A percentile compares a stretch with the other conserved stretches of the same genome.
These are phyloP conservation scores for Rhizopus arrhizus DNA, from an alignment of 371 early-diverging fungal species.

Conservation along the genomic window DNA sequence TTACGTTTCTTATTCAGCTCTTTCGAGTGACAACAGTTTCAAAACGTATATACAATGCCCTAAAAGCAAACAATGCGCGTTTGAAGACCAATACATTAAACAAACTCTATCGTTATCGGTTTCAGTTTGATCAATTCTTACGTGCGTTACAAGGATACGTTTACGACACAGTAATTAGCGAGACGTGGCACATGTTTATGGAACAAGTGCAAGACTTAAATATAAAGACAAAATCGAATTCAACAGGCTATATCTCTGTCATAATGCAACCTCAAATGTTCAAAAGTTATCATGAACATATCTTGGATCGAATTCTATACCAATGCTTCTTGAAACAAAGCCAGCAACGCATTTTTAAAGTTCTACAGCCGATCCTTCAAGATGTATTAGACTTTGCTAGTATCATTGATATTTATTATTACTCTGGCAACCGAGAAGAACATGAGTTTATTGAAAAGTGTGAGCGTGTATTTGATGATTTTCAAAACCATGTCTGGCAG, in stretches of 20 bases:
- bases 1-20: conserved; percentile 51
- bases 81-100: conserved; percentile 2
- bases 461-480: conserved; percentile 31
- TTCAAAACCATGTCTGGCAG: conserved; percentile 31
- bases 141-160: conserved; percentile 46
- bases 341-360: conserved; percentile 41
- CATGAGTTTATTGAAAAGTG: conserved; percentile 18
- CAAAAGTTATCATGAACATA: conserved; percentile 49
- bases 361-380: conserved; percentile 40
- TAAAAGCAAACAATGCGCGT: conserved; percentile 1
- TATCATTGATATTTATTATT: conserved; percentile 17
- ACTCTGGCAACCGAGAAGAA: conserved; percentile 6
- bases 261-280: conserved; percentile 46
- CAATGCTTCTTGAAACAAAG: conserved; percentile 54
- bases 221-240: not conserved
- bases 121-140: conserved; percentile 53
- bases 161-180: conserved; percentile 43
- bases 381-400: conserved; percentile 37
- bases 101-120: conserved; percentile 33
- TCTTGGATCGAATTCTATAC: conserved; percentile 55
- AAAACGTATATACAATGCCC: conserved; percentile 36
- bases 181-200: conserved; percentile 51
- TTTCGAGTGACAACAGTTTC: conserved; percentile 34
- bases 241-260: conserved; percentile 19
- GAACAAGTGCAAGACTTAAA: conserved; percentile 29